phyloP scores from a whole-genome alignment of 176 grass and related monocot genomes.

The Avena atlantica region DNA sequence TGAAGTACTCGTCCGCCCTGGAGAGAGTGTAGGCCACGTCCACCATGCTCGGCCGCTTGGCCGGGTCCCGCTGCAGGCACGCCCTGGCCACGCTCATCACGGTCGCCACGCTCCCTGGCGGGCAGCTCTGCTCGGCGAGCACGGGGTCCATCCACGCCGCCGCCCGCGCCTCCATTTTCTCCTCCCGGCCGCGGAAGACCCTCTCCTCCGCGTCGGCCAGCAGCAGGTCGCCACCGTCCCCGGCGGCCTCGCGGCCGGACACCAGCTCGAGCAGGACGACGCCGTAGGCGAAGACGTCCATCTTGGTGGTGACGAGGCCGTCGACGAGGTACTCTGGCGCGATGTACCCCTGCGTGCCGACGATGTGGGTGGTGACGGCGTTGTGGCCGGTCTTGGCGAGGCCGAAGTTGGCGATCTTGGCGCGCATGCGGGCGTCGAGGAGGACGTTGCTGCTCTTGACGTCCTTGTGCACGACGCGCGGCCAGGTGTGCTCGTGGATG shows the following conservation, averaged over 20 bases:
- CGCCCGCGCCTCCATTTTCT: constrained; percentile 48
- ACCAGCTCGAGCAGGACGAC: constrained; percentile 92
- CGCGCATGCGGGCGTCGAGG: constrained; percentile 70
- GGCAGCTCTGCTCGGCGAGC: constrained; percentile 72
- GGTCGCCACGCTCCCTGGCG: constrained; percentile 66
- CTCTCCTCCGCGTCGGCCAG: constrained; percentile 73
- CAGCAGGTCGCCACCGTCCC: constrained; percentile 61
- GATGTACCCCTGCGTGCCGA: constrained; percentile 96
- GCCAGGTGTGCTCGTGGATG: constrained; percentile 99
- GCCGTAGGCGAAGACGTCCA: constrained; percentile 95
- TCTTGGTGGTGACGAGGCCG: constrained; percentile 93
- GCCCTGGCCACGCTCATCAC: constrained; percentile 71
- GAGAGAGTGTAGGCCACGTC: constrained; percentile 87
- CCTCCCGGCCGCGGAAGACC: constrained; percentile 55
- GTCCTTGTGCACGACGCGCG: constrained; percentile 99
- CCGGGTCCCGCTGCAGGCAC: constrained; percentile 76
- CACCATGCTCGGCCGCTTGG: constrained; percentile 94
- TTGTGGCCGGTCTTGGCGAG: constrained; percentile 95
- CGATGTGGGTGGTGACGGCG: constrained; percentile 95
- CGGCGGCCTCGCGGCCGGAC: constrained; percentile 66
- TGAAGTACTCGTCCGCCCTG: constrained; percentile 82
- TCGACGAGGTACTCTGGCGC: constrained; percentile 93
- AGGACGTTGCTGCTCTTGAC: constrained; percentile 97
- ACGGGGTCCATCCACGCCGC: constrained; percentile 77
- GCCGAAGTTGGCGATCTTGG: constrained; percentile 99